Evolutionary conservation across 495 filamentous ascomycete genomes (phyloP).

Genomic region (Penicillium robsamsonii): DNA sequence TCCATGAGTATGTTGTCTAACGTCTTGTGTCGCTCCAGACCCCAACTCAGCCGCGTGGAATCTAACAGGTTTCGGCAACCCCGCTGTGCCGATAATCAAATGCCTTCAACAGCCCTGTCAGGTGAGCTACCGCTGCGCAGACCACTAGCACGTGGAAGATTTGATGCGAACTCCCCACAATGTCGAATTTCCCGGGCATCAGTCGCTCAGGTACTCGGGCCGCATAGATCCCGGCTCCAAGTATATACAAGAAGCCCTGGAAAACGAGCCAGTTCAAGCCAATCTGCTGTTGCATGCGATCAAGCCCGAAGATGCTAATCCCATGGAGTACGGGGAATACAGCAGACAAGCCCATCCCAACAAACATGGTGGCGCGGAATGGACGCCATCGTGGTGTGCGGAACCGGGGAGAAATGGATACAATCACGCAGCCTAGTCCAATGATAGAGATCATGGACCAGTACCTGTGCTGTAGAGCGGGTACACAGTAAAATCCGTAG

Average conservation of each 20-base stretch:
- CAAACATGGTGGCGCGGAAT: constrained; percentile 88
- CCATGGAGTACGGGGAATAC: constrained; percentile 79
- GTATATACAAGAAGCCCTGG: constrained; percentile 80
- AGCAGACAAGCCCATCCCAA: constrained; percentile 81
- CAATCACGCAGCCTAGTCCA: constrained; percentile 68
- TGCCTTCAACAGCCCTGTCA: constrained; percentile 55
- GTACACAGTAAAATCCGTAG: constrained; percentile 77
- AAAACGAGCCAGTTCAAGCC: constrained; percentile 78
- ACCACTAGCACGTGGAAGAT: constrained; percentile 65
- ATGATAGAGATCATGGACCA: constrained; percentile 77
- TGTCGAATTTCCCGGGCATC: constrained; percentile 54
- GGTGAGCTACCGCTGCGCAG: constrained; percentile 56
- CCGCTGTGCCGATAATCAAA: constrained; percentile 56
- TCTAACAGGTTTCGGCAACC: constrained; percentile 39
- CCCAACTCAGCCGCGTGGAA: constrained; percentile 28
- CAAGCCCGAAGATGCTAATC: constrained; percentile 56
- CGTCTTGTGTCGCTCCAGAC: constrained; percentile 13
- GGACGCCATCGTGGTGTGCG: constrained; percentile 78
- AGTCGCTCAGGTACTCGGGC: constrained; percentile 53
- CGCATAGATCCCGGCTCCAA: constrained; percentile 83
- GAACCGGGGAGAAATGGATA: constrained; percentile 76
- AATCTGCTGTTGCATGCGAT: constrained; percentile 64
- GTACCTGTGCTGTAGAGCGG: constrained; percentile 62
- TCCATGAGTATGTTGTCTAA: constrained; percentile 32
- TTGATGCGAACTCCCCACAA: constrained; percentile 62